Evolutionary conservation across 345 rosid species (phyloP).

Genomic region (thale cress (Arabidopsis thaliana)): DNA sequence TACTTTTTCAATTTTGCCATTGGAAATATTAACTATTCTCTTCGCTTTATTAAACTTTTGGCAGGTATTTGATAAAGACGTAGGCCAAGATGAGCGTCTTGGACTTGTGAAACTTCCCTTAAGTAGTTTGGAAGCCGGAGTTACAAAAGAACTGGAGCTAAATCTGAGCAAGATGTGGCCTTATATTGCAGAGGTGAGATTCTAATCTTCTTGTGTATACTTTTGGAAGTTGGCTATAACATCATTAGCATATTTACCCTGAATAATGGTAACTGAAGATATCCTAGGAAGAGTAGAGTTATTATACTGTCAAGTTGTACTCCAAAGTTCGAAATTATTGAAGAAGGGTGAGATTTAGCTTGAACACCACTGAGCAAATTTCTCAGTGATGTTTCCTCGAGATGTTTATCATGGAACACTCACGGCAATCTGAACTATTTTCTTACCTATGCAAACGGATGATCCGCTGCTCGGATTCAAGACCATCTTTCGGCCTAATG

Average conservation of each 20-base stretch:
- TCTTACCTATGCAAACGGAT: slow-evolving; percentile 89
- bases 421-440: slow-evolving; percentile 89
- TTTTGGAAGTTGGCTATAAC: slow-evolving; percentile 19
- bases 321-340: background rate
- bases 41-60: background rate
- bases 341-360: slow-evolving; percentile 26
- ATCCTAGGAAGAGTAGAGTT: slow-evolving; percentile 21
- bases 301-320: slow-evolving; percentile 20
- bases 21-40: background rate
- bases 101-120: slow-evolving; percentile 80
- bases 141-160: slow-evolving; percentile 62
- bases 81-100: slow-evolving; percentile 91
- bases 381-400: slow-evolving; percentile 48
- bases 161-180: slow-evolving; percentile 96
- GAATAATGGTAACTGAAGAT: background rate
- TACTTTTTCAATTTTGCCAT: slow-evolving; percentile 18
- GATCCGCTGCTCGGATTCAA: slow-evolving; percentile 88
- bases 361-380: background rate
- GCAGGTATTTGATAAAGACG: slow-evolving; percentile 92
- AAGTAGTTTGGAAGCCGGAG: slow-evolving; percentile 61
- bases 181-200: slow-evolving; percentile 87
- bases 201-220: background rate
- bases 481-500: slow-evolving; percentile 94
- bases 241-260: background rate
- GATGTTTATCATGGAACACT: slow-evolving; percentile 78